Base-by-base conservation (phyloP, 1,284 basidiomycete species). In the Tilletiopsis washingtonensis region DNA sequence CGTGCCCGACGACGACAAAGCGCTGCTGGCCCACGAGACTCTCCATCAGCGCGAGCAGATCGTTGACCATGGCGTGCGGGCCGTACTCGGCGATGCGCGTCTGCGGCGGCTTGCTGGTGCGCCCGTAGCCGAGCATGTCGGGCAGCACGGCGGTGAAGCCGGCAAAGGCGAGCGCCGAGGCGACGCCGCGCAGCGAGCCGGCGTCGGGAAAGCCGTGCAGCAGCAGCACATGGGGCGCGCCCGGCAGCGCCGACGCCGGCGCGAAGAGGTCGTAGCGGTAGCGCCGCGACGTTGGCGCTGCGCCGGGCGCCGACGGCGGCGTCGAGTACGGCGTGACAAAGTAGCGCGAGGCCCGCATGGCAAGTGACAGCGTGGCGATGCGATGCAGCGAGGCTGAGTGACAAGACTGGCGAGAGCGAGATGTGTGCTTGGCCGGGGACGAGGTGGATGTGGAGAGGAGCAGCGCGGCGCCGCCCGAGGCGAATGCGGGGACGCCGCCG, bases 161-260 rank as follows among this genome's bases (percentile, higher is more conserved):
- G 11, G 60, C 53, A 1, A 56, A 45, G 12, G 38, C 36, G 9
- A 67, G 49, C 9, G 63, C 60, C 1, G 56, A 45, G 6, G 63
- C 40, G 25, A 63, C 49, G 38, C 44, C 57, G 21, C 56, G 40
- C 62, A 62, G 65, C 29, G 49, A 39, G 5, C 54, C 56, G 25
- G 52, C 56, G 42, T 67, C 64, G 5, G 64, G 62, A 43, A 67
- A 67, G 29, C 64, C 64, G 47, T 67, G 64, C 5, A 65, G 56
- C 12, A 67, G 45, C 14, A 67, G 54, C 14, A 67, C 25, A 23
- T 60, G 60, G 1, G 62, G 59, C 27, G 39, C 48, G 47, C 54
- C 50, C 7, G 53, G 52, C 7, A 61, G 51, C 6, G 45, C 48
- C 4, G 45, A 15, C 9, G 64, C 61, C 0, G 62, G 62, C 2